Evolutionary conservation across 257 asterid genomes (phyloP).

Genomic region (Echium plantagineum): DNA sequence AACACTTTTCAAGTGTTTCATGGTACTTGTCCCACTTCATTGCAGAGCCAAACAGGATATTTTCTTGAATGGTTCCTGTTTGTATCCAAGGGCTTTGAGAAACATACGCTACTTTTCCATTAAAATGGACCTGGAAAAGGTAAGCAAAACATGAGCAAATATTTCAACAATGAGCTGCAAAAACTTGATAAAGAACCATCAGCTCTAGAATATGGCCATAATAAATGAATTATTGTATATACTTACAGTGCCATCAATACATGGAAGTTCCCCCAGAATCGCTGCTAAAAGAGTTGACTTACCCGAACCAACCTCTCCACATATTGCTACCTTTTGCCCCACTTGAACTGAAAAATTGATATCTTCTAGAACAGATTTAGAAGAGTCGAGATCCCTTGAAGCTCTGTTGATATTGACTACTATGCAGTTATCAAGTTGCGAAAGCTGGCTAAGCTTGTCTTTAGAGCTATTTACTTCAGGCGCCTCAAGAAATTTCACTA

Average conservation of each 20-base stretch:
- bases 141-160: constrained; percentile 12
- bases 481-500: constrained; percentile 43
- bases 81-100: constrained; percentile 98
- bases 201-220: not conserved
- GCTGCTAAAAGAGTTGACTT: constrained; percentile 63
- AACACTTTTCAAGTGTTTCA: constrained; percentile 73
- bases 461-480: too few species aligned
- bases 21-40: constrained; percentile 88
- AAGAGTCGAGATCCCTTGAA: too few species aligned
- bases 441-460: too few species aligned
- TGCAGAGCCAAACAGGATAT: constrained; percentile 80
- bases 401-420: too few species aligned
- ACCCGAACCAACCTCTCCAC: constrained; percentile 72
- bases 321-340: constrained; percentile 58
- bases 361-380: too few species aligned
- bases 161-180: constrained; percentile 1
- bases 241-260: constrained; percentile 57
- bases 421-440: too few species aligned
- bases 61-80: constrained; percentile 88
- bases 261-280: constrained; percentile 69
- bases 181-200: constrained; percentile 5
- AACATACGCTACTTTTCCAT: constrained; percentile 86
- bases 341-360: constrained; percentile 24
- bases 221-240: not conserved
- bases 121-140: constrained; percentile 54